A percentile compares a stretch with the other conserved stretches of the same genome.
Evolutionary conservation across 305 asterid species (phyloP).

Genomic region (Euphrasia arctica): DNA sequence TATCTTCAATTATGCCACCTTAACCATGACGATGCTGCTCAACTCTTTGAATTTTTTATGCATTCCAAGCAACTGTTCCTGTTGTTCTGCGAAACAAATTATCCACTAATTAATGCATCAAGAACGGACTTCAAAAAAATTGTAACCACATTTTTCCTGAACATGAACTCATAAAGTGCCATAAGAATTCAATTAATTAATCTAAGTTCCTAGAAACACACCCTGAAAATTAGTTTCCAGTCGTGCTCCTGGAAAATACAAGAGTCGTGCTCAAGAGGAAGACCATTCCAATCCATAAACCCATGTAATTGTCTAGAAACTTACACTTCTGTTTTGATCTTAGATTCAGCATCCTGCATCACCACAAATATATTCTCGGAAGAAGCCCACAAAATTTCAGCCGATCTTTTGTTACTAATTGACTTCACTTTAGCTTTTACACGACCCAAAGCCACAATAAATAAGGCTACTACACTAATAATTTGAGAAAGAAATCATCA

Average conservation of each 20-base stretch:
- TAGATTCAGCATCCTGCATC: constrained; percentile 69
- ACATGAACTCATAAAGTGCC: constrained; percentile 21
- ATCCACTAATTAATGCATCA: constrained; percentile 25
- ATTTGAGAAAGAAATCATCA: constrained; percentile 27
- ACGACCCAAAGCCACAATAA: constrained; percentile 61
- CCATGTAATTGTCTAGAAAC: constrained; percentile 28
- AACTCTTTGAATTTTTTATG: constrained; percentile 64
- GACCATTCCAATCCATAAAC: constrained; percentile 18
- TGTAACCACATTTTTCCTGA: neutral
- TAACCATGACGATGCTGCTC: constrained; percentile 61
- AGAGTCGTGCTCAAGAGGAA: constrained; percentile 30
- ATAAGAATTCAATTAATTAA: constrained; percentile 19
- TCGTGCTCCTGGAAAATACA: constrained; percentile 57
- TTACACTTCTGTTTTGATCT: constrained; percentile 69
- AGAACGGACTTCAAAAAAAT: constrained; percentile 16
- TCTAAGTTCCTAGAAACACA: constrained; percentile 34
- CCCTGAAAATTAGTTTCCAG: constrained; percentile 73
- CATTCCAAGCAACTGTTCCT: constrained; percentile 58
- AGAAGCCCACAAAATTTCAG: constrained; percentile 68
- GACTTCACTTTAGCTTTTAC: constrained; percentile 71
- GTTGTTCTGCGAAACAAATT: constrained; percentile 56
- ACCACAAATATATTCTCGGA: constrained; percentile 58
- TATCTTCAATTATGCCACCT: constrained; percentile 56
- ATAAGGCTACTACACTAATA: constrained; percentile 68
- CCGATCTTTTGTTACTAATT: constrained; percentile 50